Percentiles rank a stretch among this genome's conserved stretches.
These are phyloP conservation scores for Colletotrichum karsti DNA, from an alignment of 2,329 filamentous ascomycete species.

Conservation along the genomic window DNA sequence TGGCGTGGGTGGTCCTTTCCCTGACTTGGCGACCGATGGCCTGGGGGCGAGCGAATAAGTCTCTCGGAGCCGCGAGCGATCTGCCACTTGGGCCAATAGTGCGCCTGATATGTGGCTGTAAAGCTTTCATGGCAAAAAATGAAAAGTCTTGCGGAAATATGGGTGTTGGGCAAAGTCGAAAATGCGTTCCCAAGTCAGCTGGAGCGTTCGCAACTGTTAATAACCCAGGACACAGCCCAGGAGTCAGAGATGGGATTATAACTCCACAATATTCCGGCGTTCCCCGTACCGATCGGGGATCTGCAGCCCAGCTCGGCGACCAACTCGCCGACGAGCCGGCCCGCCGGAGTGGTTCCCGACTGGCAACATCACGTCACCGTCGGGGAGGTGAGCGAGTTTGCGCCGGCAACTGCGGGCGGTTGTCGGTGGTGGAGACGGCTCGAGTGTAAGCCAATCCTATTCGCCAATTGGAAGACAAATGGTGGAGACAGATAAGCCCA, in stretches of 20 bases:
- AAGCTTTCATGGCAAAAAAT: neutral
- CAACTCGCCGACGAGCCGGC: neutral
- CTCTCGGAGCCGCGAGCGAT: too few species aligned
- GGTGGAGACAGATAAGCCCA: neutral
- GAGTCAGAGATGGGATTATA: neutral
- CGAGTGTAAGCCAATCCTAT: neutral
- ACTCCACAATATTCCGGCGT: neutral
- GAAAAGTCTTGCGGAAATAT: too few species aligned
- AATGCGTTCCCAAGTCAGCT: too few species aligned
- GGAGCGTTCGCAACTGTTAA: neutral
- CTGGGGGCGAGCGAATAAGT: too few species aligned
- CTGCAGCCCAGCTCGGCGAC: neutral
- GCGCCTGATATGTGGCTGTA: neutral
- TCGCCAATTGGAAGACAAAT: neutral
- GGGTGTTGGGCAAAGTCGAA: too few species aligned
- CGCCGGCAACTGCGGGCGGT: neutral
- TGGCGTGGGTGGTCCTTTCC: too few species aligned
- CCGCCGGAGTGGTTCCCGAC: neutral
- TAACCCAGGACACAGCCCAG: neutral
- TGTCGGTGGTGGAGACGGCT: neutral
- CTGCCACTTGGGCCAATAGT: too few species aligned
- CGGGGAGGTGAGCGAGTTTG: neutral
- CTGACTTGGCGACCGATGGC: too few species aligned
- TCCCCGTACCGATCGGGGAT: neutral
- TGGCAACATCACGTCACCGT: neutral